Evolutionary conservation across 2,329 filamentous ascomycete species (phyloP), one percentile per base, ranked within the genome.

Genomic region (Byssochlamys sp.): DNA sequence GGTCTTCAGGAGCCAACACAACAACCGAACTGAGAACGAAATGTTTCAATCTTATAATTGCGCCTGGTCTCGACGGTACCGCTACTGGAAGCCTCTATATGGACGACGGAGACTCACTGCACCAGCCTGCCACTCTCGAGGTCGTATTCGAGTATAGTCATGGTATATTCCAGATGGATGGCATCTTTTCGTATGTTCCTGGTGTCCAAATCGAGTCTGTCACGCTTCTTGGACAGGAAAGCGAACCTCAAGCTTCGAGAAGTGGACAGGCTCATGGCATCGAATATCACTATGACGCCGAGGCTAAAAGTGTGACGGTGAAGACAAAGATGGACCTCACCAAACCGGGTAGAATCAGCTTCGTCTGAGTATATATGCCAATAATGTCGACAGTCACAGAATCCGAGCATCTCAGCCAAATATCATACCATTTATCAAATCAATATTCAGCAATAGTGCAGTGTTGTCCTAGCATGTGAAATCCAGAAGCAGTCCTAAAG

Each of bases 101-200:
- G 4, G 90, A 94, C 63, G 89, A 95, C 60, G 90, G 90, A 7
- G 84, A 85, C 58, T 84, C 81, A 27, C 64, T 91, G 54, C 74
- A 81, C 58, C 88, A 88, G 70, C 51, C 53, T 1, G 53, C 57
- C 0, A 82, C 78, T n/a, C 83, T 79, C 5, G 74, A 82, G 57
- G 77, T 91, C 55, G 70, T 74, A 12, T 88, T 91, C 63, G 64
- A 68, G 7, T 91, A 84, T 67, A 73, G 78, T 52, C 68, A 78
- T 2, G 80, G 81, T 33, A 65, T 66, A 58, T 76, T 71, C 33
- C 56, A 45, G 27, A 61, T 73, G 26, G 60, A 63, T 10, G 71
- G 72, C 1, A 58, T 61, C 12, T 71, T 73, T 27, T 65, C 61
- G 0, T 66, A 62, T 57, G 57, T 63, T 35, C 58, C 62, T 1